A percentile compares a stretch with the other conserved stretches of the same genome.
phyloP scores from a whole-genome alignment of 139 green algal species.

The Deuterostichococcus epilithicus region DNA sequence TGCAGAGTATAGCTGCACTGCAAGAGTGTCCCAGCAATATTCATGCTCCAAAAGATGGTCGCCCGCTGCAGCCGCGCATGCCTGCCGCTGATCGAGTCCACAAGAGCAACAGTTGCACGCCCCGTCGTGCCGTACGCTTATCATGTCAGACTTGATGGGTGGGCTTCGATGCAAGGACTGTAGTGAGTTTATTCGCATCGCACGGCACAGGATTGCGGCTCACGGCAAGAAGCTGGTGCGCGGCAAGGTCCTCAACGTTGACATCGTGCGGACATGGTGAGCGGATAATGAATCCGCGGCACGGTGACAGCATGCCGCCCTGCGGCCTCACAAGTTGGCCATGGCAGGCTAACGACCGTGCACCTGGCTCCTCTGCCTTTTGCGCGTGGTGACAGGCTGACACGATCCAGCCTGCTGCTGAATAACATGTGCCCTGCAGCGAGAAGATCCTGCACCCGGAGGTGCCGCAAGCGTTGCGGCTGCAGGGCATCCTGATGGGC shows the following conservation, averaged over 20 bases:
- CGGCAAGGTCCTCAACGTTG: slow-evolving; percentile 55
- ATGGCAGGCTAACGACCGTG: neutral
- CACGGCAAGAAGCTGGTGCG: slow-evolving; percentile 69
- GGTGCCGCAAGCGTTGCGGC: slow-evolving; percentile 65
- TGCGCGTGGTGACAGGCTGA: neutral
- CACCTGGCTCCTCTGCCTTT: neutral
- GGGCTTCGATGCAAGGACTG: no score
- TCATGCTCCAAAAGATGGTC: no score
- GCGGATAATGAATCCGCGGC: no score
- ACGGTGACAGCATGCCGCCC: neutral
- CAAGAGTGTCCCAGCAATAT: no score
- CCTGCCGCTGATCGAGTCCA: no score
- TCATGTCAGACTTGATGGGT: no score
- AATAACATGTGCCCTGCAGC: slow-evolving; percentile 28
- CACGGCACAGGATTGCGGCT: slow-evolving; percentile 57
- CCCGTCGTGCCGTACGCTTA: no score
- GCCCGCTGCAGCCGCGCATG: no score
- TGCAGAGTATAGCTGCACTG: no score
- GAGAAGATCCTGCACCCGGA: slow-evolving; percentile 67
- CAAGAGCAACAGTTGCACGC: no score
- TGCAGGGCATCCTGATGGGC: slow-evolving; percentile 69
- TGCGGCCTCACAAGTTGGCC: no score
- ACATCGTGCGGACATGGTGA: slow-evolving; percentile 61
- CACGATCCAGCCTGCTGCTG: neutral
- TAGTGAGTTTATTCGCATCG: neutral